These are phyloP conservation scores for Pterocarpus macrocarpus DNA, from an alignment of 306 rosid genomes.

Conservation along the genomic window DNA sequence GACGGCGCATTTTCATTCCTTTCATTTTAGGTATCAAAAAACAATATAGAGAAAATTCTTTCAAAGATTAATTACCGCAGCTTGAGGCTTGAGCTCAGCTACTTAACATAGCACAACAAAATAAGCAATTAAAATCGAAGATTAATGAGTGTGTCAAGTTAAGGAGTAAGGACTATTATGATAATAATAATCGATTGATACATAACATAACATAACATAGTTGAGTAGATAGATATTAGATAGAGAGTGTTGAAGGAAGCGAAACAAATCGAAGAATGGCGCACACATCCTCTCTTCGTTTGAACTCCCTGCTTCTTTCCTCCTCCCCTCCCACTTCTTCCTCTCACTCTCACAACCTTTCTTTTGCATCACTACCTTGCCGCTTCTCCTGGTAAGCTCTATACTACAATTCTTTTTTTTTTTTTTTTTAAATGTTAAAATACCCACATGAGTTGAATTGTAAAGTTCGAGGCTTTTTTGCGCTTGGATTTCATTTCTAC, in stretches of 20 bases:
- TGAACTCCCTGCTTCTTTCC: constrained; percentile 57
- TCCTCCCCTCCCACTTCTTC: constrained; percentile 56
- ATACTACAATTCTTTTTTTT: not conserved
- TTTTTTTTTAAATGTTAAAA: not conserved
- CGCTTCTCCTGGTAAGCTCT: constrained; percentile 25
- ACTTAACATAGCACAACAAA: no score
- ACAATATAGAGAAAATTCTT: no score
- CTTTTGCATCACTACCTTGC: constrained; percentile 39
- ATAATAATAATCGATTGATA: no score
- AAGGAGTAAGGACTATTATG: no score
- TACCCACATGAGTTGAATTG: not conserved
- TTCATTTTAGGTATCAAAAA: no score
- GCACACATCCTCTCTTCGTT: constrained; percentile 71
- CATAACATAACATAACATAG: no score
- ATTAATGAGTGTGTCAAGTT: no score
- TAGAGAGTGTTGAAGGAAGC: not conserved
- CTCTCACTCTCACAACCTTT: not conserved
- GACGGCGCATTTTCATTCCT: no score
- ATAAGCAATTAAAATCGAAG: no score
- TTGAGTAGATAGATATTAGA: not conserved
- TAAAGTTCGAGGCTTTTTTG: not conserved
- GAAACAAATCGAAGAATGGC: constrained; percentile 34
- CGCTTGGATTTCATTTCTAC: not conserved
- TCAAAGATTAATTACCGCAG: no score
- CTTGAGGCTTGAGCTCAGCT: no score